phyloP scores from a whole-genome alignment of 106 monocot species.

The Narthecium ossifragum region DNA sequence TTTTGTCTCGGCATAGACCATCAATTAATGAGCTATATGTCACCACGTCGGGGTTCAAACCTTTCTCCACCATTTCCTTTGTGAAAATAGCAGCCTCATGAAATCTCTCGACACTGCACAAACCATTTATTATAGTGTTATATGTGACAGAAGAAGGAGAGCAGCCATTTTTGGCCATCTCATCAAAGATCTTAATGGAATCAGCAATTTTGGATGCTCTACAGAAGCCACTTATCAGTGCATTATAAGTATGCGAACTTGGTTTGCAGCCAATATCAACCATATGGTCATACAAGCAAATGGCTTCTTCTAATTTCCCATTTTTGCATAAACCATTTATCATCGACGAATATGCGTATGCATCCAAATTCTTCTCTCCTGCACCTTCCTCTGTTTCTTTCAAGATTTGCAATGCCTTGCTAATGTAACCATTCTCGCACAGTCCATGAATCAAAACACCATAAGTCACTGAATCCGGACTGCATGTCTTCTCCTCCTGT shows the following conservation, averaged over 20 bases:
- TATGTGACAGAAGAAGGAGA: conserved; percentile 69
- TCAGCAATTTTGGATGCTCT: conserved; percentile 21
- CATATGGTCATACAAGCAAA: conserved; percentile 52
- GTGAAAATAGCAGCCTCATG: conserved; percentile 57
- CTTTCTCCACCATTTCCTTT: conserved; percentile 82
- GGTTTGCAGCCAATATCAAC: conserved; percentile 37
- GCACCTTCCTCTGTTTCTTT: conserved; percentile 32
- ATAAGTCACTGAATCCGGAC: conserved; percentile 45
- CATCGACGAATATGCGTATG: conserved; percentile 73
- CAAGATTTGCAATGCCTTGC: conserved; percentile 57
- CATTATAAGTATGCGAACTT: conserved; percentile 60
- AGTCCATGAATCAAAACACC: conserved; percentile 77
- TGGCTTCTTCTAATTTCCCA: conserved; percentile 53
- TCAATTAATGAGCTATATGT: conserved; percentile 75
- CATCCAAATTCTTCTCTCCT: conserved; percentile 30
- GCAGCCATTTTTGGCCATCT: conserved; percentile 40
- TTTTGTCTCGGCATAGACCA: conserved; percentile 79
- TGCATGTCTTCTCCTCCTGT: conserved; percentile 20
- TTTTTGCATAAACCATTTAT: conserved; percentile 67
- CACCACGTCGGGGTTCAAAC: conserved; percentile 55
- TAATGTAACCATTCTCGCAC: conserved; percentile 57
- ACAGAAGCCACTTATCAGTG: conserved; percentile 65
- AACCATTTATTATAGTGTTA: conserved; percentile 72
- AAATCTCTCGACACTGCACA: conserved; percentile 65
- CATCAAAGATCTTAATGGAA: conserved; percentile 32